Evolutionary conservation across 805 yeast genomes (phyloP), one percentile per base, ranked within the genome.

Genomic region (Starmerella tilneyi): DNA sequence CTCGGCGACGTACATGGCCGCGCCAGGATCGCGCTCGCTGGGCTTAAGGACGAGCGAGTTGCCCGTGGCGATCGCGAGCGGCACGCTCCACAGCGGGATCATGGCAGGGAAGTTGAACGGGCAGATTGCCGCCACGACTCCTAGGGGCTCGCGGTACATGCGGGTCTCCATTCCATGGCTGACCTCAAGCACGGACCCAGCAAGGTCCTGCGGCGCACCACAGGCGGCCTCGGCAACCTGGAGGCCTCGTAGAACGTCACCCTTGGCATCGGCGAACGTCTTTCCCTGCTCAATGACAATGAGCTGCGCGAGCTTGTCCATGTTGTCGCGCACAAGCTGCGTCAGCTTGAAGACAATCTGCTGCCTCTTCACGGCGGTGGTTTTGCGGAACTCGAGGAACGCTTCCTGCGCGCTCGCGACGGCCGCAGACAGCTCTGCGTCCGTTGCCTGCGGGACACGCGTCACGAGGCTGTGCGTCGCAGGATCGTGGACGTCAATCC

Each of bases 31-130:
- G 46, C 84, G 65, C 67, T 81, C 89, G 43, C 82, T 63, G 31
- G 79, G 79, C 66, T 81, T 81, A 59, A 81, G 65, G 31, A 81
- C 76, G 28, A 79, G 72, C 32, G 85, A 76, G 68, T 81, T 81
- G 52, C 89, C 89, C 19, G 85, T 79, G 39, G 73, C 81, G 47
- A 78, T 67, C 12, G 74, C 66, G 52, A 78, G 67, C 7, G 83
- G 83, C 45, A 77, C 64, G 22, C 78, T 70, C 83, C 83, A 77
- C 54, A 77, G 67, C 9, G 81, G 81, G 54, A 82, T 83, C 89
- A 81, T 81, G 35, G 84, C 88, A 21, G 89, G 89, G 75, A 81
- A 81, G 66, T 81, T 81, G 69, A 81, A 81, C 17, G 89, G 89
- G 52, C 81, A 76, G 56, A 81, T 81, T 20, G 86, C 81, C 13